These are phyloP conservation scores for Alternaria incomplexa DNA, from an alignment of 2,329 filamentous ascomycete species.

Conservation along the genomic window DNA sequence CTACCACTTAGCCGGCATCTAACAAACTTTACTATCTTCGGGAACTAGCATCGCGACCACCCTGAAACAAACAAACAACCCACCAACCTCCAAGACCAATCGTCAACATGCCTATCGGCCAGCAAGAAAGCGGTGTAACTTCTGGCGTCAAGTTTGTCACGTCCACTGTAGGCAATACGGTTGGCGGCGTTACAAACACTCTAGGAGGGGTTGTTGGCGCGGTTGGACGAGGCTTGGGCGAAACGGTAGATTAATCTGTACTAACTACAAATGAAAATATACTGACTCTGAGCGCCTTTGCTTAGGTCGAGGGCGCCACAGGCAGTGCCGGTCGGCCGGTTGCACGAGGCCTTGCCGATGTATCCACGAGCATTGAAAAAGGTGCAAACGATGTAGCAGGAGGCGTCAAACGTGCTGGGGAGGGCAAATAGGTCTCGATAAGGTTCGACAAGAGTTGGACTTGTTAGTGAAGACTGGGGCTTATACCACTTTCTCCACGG, in stretches of 20 bases:
- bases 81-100: slow-evolving; percentile 1
- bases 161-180: slow-evolving; percentile 61
- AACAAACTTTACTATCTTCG: slow-evolving; percentile 5
- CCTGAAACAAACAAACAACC: neutral
- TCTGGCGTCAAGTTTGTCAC: slow-evolving; percentile 63
- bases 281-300: slow-evolving; percentile 1
- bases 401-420: slow-evolving; percentile 55
- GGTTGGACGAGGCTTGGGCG: slow-evolving; percentile 52
- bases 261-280: neutral
- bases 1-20: slow-evolving; percentile 5
- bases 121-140: slow-evolving; percentile 54
- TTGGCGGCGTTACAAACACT: slow-evolving; percentile 60
- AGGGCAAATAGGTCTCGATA: slow-evolving; percentile 48
- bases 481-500: neutral
- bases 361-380: slow-evolving; percentile 54
- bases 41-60: neutral
- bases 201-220: slow-evolving; percentile 60
- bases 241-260: slow-evolving; percentile 36
- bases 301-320: slow-evolving; percentile 51
- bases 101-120: slow-evolving; percentile 42
- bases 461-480: neutral
- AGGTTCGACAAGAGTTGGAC: neutral
- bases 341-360: slow-evolving; percentile 51
- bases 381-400: slow-evolving; percentile 51
- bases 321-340: slow-evolving; percentile 52